Conservation (phyloP, 2,329 filamentous ascomycete species). For the Aureobasidium sp. region DNA sequence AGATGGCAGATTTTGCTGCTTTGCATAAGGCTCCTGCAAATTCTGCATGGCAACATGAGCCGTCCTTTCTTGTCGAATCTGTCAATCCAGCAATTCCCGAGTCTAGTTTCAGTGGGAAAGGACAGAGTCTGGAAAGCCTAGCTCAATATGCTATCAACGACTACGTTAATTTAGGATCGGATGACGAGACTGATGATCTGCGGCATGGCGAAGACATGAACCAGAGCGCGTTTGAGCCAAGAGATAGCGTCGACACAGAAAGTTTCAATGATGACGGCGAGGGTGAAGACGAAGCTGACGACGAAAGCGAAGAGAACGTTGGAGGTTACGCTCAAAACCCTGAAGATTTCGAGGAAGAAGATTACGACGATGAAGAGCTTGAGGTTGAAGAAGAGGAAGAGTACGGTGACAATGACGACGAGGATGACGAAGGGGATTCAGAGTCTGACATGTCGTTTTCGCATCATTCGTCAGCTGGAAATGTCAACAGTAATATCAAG, state of each 20-base stretch:
- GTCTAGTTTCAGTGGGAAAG: neutral
- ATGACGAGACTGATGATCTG: neutral
- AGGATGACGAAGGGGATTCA: neutral
- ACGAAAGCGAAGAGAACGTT: neutral
- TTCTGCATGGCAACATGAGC: constrained; percentile 7
- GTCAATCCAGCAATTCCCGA: neutral
- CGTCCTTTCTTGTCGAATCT: neutral
- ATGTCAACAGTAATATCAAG: constrained; percentile 17
- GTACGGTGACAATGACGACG: constrained; percentile 9
- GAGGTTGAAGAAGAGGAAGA: constrained; percentile 12
- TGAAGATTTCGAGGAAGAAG: constrained; percentile 6
- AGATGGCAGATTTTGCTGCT: neutral
- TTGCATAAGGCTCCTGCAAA: neutral
- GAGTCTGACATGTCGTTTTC: neutral
- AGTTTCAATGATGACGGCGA: neutral
- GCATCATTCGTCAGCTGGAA: neutral
- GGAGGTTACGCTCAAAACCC: constrained; percentile 7
- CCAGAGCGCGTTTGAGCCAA: neutral
- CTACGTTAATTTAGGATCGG: neutral
- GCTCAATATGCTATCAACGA: neutral
- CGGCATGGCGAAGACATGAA: neutral
- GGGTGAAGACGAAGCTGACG: neutral
- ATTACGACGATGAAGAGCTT: constrained; percentile 5
- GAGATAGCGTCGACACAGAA: neutral
- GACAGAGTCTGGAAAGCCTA: neutral